Percentiles rank a stretch among this genome's conserved stretches.
Conservation (phyloP, 2,329 filamentous ascomycete genomes). For the Colletotrichum chlorophyti region DNA sequence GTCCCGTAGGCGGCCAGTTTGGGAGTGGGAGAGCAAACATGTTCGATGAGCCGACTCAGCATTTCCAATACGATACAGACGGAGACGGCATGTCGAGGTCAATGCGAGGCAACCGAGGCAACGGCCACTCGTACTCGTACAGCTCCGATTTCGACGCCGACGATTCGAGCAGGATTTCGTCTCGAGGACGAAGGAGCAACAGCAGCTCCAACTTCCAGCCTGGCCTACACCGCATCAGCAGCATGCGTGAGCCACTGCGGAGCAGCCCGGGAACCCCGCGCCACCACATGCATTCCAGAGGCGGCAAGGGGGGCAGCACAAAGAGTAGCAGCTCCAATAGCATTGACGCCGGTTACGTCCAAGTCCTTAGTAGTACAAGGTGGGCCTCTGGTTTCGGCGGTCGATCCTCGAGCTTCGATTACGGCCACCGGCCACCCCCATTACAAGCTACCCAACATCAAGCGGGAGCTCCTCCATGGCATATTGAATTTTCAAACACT, state of each 20-base stretch:
- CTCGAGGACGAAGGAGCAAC: slow-evolving; percentile 75
- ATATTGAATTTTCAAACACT: slow-evolving; percentile 55
- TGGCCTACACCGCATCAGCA: slow-evolving; percentile 67
- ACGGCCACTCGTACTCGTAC: slow-evolving; percentile 55
- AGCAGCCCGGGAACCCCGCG: slow-evolving; percentile 48
- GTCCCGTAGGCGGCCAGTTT: slow-evolving; percentile 1
- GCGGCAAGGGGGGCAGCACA: slow-evolving; percentile 73
- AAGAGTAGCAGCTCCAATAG: slow-evolving; percentile 75
- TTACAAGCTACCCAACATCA: slow-evolving; percentile 33
- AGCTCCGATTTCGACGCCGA: slow-evolving; percentile 67
- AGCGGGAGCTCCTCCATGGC: slow-evolving; percentile 44
- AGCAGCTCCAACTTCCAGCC: slow-evolving; percentile 77
- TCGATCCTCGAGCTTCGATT: slow-evolving; percentile 79
- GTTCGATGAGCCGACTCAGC: slow-evolving; percentile 24
- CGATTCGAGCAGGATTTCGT: slow-evolving; percentile 61
- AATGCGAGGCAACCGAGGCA: slow-evolving; percentile 29
- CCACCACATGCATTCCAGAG: slow-evolving; percentile 57
- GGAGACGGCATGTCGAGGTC: slow-evolving; percentile 19
- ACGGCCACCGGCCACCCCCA: slow-evolving; percentile 54
- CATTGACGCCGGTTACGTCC: slow-evolving; percentile 68
- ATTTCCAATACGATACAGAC: slow-evolving; percentile 27
- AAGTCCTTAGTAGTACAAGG: slow-evolving; percentile 64
- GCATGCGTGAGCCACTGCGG: slow-evolving; percentile 57
- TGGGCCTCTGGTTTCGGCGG: slow-evolving; percentile 59
- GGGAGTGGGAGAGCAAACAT: slow-evolving; percentile 4